Evolutionary conservation across 2,329 filamentous ascomycete genomes (phyloP).

Genomic region (Cercospora sp.): DNA sequence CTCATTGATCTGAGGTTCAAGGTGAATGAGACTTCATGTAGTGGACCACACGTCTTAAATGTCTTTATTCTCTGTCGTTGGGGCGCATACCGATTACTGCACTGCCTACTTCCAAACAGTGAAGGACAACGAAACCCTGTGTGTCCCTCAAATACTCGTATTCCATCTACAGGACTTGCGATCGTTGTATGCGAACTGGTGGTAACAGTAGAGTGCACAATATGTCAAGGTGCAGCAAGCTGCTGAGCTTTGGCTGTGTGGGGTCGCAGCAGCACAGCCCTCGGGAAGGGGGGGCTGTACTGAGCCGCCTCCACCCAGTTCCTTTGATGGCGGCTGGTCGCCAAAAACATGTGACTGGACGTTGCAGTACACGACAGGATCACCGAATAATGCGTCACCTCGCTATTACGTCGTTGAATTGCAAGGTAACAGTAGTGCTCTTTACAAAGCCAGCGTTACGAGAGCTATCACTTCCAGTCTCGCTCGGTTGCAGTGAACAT

Average conservation of each 20-base stretch:
- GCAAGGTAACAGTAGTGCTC: no score
- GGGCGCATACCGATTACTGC: neutral
- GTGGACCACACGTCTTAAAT: neutral
- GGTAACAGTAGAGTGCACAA: no score
- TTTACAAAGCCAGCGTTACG: no score
- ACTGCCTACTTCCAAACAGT: neutral
- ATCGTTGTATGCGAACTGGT: no score
- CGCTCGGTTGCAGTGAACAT: conserved; percentile 39
- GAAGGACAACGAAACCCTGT: neutral
- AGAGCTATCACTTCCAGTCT: conserved; percentile 30
- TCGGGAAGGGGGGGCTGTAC: no score
- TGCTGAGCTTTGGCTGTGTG: no score
- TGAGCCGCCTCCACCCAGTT: no score
- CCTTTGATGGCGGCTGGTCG: neutral
- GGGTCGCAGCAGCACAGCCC: no score
- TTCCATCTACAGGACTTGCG: neutral
- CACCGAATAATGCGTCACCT: neutral
- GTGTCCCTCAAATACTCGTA: neutral
- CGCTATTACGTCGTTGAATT: no score
- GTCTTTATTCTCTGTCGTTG: neutral
- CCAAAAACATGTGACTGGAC: neutral
- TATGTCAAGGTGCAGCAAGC: no score
- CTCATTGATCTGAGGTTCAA: neutral
- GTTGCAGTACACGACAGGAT: neutral
- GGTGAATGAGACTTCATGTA: neutral